Conservation (phyloP, 345 rosid genomes). For the Syzygium jambos region DNA sequence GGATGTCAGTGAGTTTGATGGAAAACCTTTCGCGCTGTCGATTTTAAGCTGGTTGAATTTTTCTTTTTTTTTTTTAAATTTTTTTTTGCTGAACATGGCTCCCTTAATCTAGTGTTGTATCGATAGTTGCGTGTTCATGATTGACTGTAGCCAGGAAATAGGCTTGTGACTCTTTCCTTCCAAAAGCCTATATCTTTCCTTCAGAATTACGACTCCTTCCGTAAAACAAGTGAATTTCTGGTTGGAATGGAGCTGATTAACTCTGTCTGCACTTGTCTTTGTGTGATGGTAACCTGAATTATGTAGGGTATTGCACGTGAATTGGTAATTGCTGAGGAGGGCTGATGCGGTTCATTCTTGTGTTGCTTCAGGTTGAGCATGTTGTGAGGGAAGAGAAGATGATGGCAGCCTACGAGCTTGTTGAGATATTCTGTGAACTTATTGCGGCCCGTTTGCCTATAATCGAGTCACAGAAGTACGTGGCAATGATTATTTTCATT, state of each 20-base stretch:
- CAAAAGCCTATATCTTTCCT: not conserved
- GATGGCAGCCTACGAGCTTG: constrained; percentile 73
- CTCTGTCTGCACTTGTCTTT: not conserved
- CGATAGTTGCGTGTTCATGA: not conserved
- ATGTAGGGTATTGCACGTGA: no score
- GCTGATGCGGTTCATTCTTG: not conserved
- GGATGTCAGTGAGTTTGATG: not conserved
- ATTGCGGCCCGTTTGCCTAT: constrained; percentile 71
- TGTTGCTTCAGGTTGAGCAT: constrained; percentile 76
- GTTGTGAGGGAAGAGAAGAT: constrained; percentile 88
- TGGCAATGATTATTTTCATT: not conserved
- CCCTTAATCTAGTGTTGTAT: not conserved
- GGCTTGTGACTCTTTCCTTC: not conserved
- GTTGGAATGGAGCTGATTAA: not conserved
- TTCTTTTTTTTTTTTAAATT: no score
- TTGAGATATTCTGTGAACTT: constrained; percentile 80
- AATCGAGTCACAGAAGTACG: constrained; percentile 88
- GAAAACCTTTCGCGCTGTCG: not conserved
- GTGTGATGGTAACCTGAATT: not conserved
- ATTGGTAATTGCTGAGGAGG: no score
- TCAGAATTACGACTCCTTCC: not conserved
- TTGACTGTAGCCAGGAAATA: not conserved
- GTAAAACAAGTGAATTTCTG: not conserved
- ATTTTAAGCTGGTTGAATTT: not conserved
- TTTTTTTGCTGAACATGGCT: not conserved